Base-by-base conservation (phyloP, 2,329 filamentous ascomycete species). In the Ceratocystis colombiana region DNA sequence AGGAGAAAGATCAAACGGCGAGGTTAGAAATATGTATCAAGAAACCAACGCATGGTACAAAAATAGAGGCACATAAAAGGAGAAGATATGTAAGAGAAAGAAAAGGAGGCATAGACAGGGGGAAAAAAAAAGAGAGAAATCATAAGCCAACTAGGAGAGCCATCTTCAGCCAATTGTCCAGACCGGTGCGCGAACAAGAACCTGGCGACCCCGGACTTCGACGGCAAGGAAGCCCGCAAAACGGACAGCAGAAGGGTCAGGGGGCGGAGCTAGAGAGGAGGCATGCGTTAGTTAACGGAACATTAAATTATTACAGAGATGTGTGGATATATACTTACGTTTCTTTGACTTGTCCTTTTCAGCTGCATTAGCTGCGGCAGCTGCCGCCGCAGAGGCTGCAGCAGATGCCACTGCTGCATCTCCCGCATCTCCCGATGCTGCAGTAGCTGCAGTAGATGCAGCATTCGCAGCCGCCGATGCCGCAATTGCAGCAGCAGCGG, bases 181-280 rank as follows among this genome's bases (percentile, higher is more conserved):
- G 41, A 92, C 86, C 15, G 88, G 88, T 22, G 89, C 87, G 77
- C 90, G 90, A 68, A 84, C 78, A 71, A 93, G 77, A 61, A 91
- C 86, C 75, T 89, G 89, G 68, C 88, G 83, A 25, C 88, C 88
- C 69, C 87, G 79, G 6, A 93, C 88, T 75, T 92, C 88, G 41
- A 91, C 81, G 20, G 82, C 83, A 66, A 91, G 75, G 73, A 92
- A 93, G 4, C 86, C 87, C 1, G 89, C 86, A 73, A 92, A 88
- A 53, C 89, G 84, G 66, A 93, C 84, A 70, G 83, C 86, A 69
- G 73, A 77, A 44, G 74, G 70, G 64, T 83, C 81, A 72, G 79
- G 80, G 17, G 53, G 53, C 12, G 66, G 20, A 30, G 57, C 46
- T 59, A 28, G 17, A 61, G 22, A 22, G 7, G 30, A 44, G 20